Percentiles rank a stretch among this genome's conserved stretches.
phyloP scores from a whole-genome alignment of 495 filamentous ascomycete species.

The Glutinoglossum americanum region DNA sequence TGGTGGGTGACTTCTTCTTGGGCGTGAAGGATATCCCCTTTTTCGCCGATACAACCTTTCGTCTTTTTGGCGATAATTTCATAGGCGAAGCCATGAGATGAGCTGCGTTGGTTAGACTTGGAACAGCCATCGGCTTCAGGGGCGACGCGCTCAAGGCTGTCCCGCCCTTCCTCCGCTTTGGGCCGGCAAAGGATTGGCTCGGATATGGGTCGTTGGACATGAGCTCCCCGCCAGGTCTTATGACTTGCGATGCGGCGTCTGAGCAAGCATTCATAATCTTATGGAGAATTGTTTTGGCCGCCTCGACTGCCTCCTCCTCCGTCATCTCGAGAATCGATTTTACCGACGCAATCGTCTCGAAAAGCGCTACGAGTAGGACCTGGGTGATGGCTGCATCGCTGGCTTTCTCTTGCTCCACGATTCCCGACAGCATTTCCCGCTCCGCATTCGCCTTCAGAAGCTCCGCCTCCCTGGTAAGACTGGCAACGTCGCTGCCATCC shows the following conservation, averaged over 20 bases:
- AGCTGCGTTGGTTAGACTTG: conserved; percentile 18
- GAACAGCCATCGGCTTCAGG: conserved; percentile 22
- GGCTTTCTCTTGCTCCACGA: conserved; percentile 64
- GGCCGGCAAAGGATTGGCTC: conserved; percentile 35
- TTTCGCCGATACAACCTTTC: conserved; percentile 42
- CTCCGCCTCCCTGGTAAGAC: conserved; percentile 61
- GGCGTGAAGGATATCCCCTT: conserved; percentile 72
- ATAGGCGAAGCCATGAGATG: conserved; percentile 27
- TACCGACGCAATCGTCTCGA: conserved; percentile 69
- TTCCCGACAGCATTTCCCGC: conserved; percentile 52
- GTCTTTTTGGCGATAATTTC: conserved; percentile 62
- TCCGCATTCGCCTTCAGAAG: conserved; percentile 65
- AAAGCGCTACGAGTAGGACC: conserved; percentile 67
- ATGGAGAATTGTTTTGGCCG: conserved; percentile 56
- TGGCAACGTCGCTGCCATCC: conserved; percentile 50
- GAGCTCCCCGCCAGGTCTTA: conserved; percentile 72
- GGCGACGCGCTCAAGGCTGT: conserved; percentile 15
- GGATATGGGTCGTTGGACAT: conserved; percentile 39
- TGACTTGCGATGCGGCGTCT: conserved; percentile 50
- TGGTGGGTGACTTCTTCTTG: conserved; percentile 43
- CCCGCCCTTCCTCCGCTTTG: conserved; percentile 48
- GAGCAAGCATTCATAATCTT: conserved; percentile 59
- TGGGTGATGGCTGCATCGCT: conserved; percentile 61
- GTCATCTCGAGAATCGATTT: conserved; percentile 58
- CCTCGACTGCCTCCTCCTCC: conserved; percentile 60